Conservation (phyloP, 306 rosid genomes). For the Fagus crenata region DNA sequence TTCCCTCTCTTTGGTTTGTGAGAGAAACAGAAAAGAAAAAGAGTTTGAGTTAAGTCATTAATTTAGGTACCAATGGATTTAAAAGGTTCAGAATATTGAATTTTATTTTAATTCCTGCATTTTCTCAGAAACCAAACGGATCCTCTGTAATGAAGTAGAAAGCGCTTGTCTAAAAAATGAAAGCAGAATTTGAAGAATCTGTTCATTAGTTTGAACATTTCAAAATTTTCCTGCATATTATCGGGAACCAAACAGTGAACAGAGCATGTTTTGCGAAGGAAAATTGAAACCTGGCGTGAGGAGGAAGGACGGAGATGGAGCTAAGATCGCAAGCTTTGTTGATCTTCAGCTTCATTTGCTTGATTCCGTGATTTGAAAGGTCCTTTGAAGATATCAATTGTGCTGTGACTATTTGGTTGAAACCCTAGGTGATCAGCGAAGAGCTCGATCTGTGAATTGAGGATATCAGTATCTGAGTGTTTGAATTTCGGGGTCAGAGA, state of each 20-base stretch:
- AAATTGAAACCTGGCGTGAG: slow-evolving; percentile 50
- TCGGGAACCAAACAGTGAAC: background rate
- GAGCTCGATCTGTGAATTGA: slow-evolving; percentile 13
- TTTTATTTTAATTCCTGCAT: slow-evolving; percentile 11
- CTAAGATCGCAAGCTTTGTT: slow-evolving; percentile 86
- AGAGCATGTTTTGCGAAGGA: background rate
- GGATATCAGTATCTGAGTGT: background rate
- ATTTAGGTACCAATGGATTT: background rate
- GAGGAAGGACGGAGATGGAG: slow-evolving; percentile 92
- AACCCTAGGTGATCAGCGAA: slow-evolving; percentile 18
- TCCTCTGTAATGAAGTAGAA: background rate
- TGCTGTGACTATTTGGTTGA: background rate
- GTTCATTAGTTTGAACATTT: background rate
- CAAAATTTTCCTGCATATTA: slow-evolving; percentile 6
- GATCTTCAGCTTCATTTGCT: slow-evolving; percentile 65
- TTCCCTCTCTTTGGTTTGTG: background rate
- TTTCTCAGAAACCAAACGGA: slow-evolving; percentile 29
- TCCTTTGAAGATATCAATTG: background rate
- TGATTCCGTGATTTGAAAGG: slow-evolving; percentile 11
- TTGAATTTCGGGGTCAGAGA: background rate
- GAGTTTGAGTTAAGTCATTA: background rate
- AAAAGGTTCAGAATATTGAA: background rate
- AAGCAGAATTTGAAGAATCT: slow-evolving; percentile 3
- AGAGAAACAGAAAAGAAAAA: background rate
- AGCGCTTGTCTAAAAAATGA: background rate